A percentile compares a stretch with the other conserved stretches of the same genome.
Conservation (phyloP, 495 filamentous ascomycete genomes). For the Physcia stellaris region DNA sequence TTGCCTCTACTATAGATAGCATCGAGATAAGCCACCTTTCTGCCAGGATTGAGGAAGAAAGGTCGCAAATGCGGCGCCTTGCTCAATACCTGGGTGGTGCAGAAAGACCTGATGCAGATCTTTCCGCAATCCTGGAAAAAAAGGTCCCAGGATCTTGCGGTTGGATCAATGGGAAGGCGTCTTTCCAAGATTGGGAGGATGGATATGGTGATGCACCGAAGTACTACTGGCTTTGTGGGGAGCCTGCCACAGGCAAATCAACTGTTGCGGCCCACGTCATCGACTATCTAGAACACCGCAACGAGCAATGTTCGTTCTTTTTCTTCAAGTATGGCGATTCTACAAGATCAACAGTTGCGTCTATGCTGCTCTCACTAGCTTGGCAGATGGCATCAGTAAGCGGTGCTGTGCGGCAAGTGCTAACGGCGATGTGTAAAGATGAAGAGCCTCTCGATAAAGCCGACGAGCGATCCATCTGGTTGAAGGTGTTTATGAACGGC, state of each 20-base stretch:
- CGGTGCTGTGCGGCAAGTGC: constrained; percentile 7
- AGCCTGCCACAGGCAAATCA: constrained; percentile 23
- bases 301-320: constrained; percentile 17
- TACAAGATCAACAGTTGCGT: constrained; percentile 14
- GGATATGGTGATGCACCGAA: constrained; percentile 8
- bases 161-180: constrained; percentile 16
- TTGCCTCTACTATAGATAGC: constrained; percentile 4
- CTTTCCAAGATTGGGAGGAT: constrained; percentile 18
- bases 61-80: constrained; percentile 12
- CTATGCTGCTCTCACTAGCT: constrained; percentile 23
- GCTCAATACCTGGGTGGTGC: constrained; percentile 14
- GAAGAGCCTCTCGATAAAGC: constrained; percentile 13
- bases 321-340: constrained; percentile 25
- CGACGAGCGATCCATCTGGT: constrained; percentile 22
- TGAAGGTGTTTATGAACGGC: constrained; percentile 24
- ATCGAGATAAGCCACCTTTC: no score
- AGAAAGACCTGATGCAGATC: constrained; percentile 19
- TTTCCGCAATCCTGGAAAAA: constrained; percentile 17
- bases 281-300: constrained; percentile 9
- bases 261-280: constrained; percentile 17
- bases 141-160: constrained; percentile 21
- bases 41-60: no score
- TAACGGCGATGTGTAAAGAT: constrained; percentile 16
- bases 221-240: constrained; percentile 21
- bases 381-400: constrained; percentile 24